Evolutionary conservation across 352 stramenopile species (phyloP).

Genomic region (Phytophthora foliorum): DNA sequence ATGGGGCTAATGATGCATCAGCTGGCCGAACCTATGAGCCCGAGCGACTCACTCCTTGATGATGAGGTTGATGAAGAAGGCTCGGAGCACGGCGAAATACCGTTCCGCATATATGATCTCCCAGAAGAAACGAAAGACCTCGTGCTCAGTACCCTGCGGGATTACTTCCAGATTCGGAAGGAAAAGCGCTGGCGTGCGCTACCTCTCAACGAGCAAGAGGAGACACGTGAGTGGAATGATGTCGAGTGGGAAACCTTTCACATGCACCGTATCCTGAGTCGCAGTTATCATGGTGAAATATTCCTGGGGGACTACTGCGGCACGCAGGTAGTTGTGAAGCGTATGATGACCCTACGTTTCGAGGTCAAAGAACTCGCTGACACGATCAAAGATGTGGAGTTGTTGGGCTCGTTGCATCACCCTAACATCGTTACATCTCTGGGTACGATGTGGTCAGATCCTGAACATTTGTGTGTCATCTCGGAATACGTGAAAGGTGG

Average conservation of each 20-base stretch:
- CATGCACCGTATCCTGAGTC: constrained; percentile 68
- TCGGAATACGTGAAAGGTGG: constrained; percentile 73
- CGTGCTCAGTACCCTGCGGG: constrained; percentile 64
- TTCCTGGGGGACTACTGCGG: constrained; percentile 71
- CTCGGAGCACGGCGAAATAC: constrained; percentile 34
- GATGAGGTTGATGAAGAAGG: constrained; percentile 31
- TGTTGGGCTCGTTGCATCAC: constrained; percentile 66
- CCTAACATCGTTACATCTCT: constrained; percentile 74
- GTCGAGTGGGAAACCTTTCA: constrained; percentile 72
- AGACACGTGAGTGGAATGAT: constrained; percentile 57
- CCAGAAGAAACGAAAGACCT: constrained; percentile 65
- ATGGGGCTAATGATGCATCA: constrained; percentile 75
- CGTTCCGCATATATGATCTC: constrained; percentile 67
- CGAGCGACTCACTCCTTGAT: constrained; percentile 40
- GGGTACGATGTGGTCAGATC: constrained; percentile 77
- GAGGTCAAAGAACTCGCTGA: constrained; percentile 64
- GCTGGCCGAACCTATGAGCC: constrained; percentile 42
- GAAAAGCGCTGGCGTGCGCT: constrained; percentile 47
- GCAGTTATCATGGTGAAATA: constrained; percentile 70
- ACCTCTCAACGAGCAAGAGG: constrained; percentile 29
- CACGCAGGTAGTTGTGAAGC: constrained; percentile 73
- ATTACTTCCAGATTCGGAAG: constrained; percentile 71
- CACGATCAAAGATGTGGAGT: constrained; percentile 81
- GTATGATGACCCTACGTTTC: constrained; percentile 72
- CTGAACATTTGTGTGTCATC: constrained; percentile 72